A percentile compares a stretch with the other conserved stretches of the same genome.
These are phyloP conservation scores for Flueggea neowawraea DNA, from an alignment of 441 rosid genomes.

Conservation along the genomic window DNA sequence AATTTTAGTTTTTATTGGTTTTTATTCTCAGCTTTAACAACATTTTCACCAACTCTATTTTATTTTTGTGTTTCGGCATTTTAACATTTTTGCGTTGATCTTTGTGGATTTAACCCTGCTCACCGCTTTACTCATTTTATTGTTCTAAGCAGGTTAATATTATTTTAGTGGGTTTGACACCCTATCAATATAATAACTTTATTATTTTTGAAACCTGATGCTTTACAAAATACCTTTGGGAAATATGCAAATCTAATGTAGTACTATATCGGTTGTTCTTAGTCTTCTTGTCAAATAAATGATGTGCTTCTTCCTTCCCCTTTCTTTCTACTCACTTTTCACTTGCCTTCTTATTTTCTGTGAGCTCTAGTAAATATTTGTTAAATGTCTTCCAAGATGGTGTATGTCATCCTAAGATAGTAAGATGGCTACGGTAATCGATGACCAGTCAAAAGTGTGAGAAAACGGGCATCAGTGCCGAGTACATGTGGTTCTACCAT, in stretches of 20 bases:
- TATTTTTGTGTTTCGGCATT: too few relatives aligned
- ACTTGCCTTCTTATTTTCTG: not conserved
- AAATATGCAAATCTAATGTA: not conserved
- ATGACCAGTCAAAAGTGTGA: constrained; percentile 97
- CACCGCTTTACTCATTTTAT: too few relatives aligned
- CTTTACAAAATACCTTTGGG: constrained; percentile 6
- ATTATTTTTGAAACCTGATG: constrained; percentile 6
- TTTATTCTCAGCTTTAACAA: too few relatives aligned
- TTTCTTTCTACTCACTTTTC: not conserved
- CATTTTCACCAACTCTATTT: too few relatives aligned
- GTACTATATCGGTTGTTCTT: not conserved
- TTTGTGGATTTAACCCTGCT: too few relatives aligned
- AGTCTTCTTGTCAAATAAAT: not conserved
- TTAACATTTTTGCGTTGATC: too few relatives aligned
- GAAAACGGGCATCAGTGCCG: constrained; percentile 98
- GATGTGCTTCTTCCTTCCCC: not conserved
- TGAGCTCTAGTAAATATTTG: constrained; percentile 85
- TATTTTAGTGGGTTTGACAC: too few relatives aligned
- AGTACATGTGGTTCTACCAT: constrained; percentile 94
- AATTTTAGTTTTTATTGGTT: too few relatives aligned
- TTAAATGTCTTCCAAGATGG: constrained; percentile 85
- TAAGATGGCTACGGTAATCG: constrained; percentile 99
- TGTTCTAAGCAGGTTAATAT: too few relatives aligned
- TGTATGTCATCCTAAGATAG: constrained; percentile 90
- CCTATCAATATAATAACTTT: constrained; percentile 1